Base-by-base conservation (phyloP, 192 early-diverging fungal genomes). In the Piromyces sp. region DNA sequence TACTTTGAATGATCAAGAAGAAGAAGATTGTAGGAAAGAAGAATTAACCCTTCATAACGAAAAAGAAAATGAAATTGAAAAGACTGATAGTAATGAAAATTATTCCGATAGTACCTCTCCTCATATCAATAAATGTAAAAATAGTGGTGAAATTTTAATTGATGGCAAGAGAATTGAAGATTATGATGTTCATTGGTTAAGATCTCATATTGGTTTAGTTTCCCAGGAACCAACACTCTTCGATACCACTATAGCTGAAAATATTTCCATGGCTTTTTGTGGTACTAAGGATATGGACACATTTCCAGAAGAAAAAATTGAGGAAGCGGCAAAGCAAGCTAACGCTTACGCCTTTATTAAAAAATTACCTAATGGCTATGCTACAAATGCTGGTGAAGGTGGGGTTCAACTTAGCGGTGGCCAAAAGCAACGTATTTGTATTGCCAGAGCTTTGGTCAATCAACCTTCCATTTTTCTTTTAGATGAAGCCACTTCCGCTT, bases 121-220 rank as follows among this genome's bases (percentile, higher is more conserved):
- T n/a, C n/a, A n/a, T n/a, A n/a, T n/a, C n/a, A n/a, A n/a, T n/a
- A n/a, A n/a, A n/a, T n/a, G n/a, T 82, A 84, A 86, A 0, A 81
- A 82, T 22, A 78, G 81, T 13, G 94, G 92, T 79, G 40, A 80
- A 0, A 89, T 97, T 14, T 81, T 84, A 19, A 81, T 98, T 16
- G 96, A 97, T 87, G 95, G 93, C 38, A 84, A 87, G 29, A 87
- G 94, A 80, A 87, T 96, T 81, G 91, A 89, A 81, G 89, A 93
- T 80, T 88, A 92, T 83, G 95, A 97, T 79, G 87, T 97, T 37
- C 85, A 89, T 29, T 97, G 93, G 89, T 86, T 97, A 58, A 80
- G 83, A 30, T 29, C 29, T 30, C 83, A 83, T 9, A 82, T 82
- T 30, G 81, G 78, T 83, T 12, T 80, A 28, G 83, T 83, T 7